Percentiles rank a stretch among this genome's conserved stretches.
Conservation (phyloP, 148 eudicot genomes). For the Chenopodium formosanum region DNA sequence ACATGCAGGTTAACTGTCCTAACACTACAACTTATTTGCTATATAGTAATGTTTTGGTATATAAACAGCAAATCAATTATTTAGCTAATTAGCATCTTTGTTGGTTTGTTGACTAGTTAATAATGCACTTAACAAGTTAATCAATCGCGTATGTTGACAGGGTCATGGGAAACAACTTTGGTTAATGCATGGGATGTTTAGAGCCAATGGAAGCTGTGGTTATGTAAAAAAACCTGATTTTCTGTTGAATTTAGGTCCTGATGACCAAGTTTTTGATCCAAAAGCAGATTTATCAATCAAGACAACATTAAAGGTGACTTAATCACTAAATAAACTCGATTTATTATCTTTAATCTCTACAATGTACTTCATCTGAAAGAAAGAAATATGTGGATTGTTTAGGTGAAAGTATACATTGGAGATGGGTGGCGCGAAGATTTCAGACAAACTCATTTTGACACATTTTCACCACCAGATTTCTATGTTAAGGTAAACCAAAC, state of each 20-base stretch:
- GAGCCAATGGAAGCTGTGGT: slow-evolving; percentile 80
- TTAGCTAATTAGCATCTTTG: not conserved
- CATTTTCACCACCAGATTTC: slow-evolving; percentile 84
- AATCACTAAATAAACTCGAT: not conserved
- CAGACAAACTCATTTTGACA: slow-evolving; percentile 77
- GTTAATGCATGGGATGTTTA: slow-evolving; percentile 88
- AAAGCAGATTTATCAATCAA: slow-evolving; percentile 50
- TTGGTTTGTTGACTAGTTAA: not conserved
- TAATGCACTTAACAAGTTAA: not conserved
- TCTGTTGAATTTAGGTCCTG: slow-evolving; percentile 39
- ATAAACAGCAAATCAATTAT: too few species aligned
- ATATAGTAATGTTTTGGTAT: too few species aligned
- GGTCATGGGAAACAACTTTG: slow-evolving; percentile 80
- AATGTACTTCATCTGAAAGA: not conserved
- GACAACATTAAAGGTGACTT: slow-evolving; percentile 56
- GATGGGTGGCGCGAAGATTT: slow-evolving; percentile 91
- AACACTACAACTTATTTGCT: not conserved
- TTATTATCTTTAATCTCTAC: too few species aligned
- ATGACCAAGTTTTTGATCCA: slow-evolving; percentile 58
- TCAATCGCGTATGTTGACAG: slow-evolving; percentile 31
- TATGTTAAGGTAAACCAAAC: slow-evolving; percentile 55
- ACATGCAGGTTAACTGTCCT: slow-evolving; percentile 70
- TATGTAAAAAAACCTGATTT: slow-evolving; percentile 78
- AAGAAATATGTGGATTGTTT: slow-evolving; percentile 18
- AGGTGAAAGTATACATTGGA: slow-evolving; percentile 85